A percentile compares a stretch with the other conserved stretches of the same genome.
phyloP scores from a whole-genome alignment of 2,329 filamentous ascomycete genomes.

The Blumeriella jaapii region DNA sequence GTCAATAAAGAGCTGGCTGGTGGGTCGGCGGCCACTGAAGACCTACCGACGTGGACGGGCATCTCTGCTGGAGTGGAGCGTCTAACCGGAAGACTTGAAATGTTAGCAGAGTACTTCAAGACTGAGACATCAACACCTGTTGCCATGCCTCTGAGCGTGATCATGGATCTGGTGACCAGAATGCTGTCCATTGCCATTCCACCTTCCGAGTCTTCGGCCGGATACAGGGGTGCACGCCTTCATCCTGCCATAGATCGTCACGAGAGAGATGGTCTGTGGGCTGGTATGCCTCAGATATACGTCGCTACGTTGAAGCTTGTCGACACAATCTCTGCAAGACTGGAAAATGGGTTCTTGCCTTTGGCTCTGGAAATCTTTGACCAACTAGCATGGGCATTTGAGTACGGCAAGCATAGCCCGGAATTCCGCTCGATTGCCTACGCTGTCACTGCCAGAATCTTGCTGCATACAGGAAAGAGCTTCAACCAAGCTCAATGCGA shows the following conservation, averaged over 20 bases:
- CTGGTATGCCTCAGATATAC: conserved; percentile 63
- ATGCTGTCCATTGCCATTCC: conserved; percentile 53
- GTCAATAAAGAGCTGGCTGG: conserved; percentile 37
- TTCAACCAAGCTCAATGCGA: conserved; percentile 55
- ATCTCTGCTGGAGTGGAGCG: conserved; percentile 63
- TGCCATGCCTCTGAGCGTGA: conserved; percentile 51
- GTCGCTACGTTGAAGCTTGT: conserved; percentile 55
- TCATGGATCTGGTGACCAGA: conserved; percentile 59
- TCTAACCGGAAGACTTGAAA: conserved; percentile 51
- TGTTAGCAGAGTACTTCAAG: conserved; percentile 52
- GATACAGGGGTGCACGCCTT: conserved; percentile 35
- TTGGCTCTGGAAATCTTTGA: conserved; percentile 56
- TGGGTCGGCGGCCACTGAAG: conserved; percentile 34
- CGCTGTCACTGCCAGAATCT: conserved; percentile 40
- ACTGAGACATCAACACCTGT: conserved; percentile 55
- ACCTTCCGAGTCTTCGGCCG: conserved; percentile 10
- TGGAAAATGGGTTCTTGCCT: conserved; percentile 46
- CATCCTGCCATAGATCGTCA: conserved; percentile 67
- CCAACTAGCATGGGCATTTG: conserved; percentile 61
- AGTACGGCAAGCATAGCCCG: conserved; percentile 39
- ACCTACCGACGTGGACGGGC: conserved; percentile 61
- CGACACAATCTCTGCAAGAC: conserved; percentile 41
- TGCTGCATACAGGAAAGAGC: conserved; percentile 52
- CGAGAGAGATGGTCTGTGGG: conserved; percentile 71
- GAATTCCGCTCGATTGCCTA: conserved; percentile 52